Evolutionary conservation across 2,329 filamentous ascomycete species (phyloP), one percentile per base, ranked within the genome.

Genomic region (Rugonectria rugulosa): DNA sequence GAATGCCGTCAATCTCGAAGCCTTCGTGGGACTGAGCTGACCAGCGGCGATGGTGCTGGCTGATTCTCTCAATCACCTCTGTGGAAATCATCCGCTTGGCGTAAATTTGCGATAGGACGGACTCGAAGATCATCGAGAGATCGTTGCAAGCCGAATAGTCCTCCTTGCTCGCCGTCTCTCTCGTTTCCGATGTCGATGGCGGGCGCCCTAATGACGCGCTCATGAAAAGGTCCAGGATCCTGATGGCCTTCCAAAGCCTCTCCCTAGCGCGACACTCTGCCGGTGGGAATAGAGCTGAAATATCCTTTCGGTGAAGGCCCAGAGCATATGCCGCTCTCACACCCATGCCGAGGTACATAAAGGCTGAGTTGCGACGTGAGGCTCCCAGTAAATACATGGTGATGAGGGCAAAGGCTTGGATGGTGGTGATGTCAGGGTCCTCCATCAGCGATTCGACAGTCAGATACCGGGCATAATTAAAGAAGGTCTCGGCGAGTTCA

Each of bases 271-370:
- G 56, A 2, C 62, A 63, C 27, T 74, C 71, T 0, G 52, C 57
- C 0, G 56, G 27, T 1, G 63, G 59, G 20, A 73, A 74, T 0
- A 70, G 53, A 3, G 65, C 62, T 1, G 65, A 65, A 44, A 70
- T 67, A 20, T 74, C 62, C 7, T 64, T 53, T 3, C 67, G 61
- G 31, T 74, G 68, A 2, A 74, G 64, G 0, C 72, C 73, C 6
- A 75, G 57, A 0, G 71, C 66, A 37, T 72, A 71, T 2, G 73
- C 72, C 6, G 78, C 77, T 17, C 72, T 63, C 2, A 71, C 72
- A 2, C 73, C 74, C 34, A 71, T 68, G 3, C 74, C 74, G 3
- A 76, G 65, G 23, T 74, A 69, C 70, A 75, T 73, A 10, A 73
- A 75, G 0, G 74, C 74, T 4, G 74, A 70, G 31, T 75, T 75